These are phyloP conservation scores for Phaffia tasmanica DNA, from an alignment of 768 basidiomycete species.

Conservation along the genomic window DNA sequence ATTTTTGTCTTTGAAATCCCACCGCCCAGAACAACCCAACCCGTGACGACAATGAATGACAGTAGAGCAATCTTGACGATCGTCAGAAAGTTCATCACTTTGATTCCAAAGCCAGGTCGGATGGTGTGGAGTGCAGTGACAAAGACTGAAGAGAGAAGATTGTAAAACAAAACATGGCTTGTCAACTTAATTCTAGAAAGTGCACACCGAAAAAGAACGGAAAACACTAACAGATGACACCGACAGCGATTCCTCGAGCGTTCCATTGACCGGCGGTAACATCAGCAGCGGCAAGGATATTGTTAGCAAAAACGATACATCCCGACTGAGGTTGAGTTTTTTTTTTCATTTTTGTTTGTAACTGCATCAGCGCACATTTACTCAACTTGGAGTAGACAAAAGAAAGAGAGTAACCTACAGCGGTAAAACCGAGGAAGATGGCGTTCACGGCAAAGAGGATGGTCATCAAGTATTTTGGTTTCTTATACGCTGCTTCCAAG, in stretches of 20 bases:
- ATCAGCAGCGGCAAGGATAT: background rate
- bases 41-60: background rate
- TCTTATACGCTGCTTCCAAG: conserved; percentile 48
- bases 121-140: conserved; percentile 43
- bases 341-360: too few relatives aligned
- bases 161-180: too few relatives aligned
- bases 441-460: conserved; percentile 46
- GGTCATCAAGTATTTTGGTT: conserved; percentile 45
- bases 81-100: conserved; percentile 3
- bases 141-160: conserved; percentile 28
- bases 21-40: conserved; percentile 4
- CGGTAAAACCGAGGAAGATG: conserved; percentile 48
- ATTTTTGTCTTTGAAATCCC: background rate
- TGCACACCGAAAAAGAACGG: background rate
- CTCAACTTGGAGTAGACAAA: too few relatives aligned
- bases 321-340: too few relatives aligned
- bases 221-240: background rate
- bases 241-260: background rate
- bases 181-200: background rate
- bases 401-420: conserved; percentile 26
- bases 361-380: too few relatives aligned
- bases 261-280: conserved; percentile 3
- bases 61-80: background rate
- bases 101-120: conserved; percentile 5
- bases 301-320: conserved; percentile 2